phyloP scores from a whole-genome alignment of 2,329 filamentous ascomycete genomes.

The Fusarium aywerte region DNA sequence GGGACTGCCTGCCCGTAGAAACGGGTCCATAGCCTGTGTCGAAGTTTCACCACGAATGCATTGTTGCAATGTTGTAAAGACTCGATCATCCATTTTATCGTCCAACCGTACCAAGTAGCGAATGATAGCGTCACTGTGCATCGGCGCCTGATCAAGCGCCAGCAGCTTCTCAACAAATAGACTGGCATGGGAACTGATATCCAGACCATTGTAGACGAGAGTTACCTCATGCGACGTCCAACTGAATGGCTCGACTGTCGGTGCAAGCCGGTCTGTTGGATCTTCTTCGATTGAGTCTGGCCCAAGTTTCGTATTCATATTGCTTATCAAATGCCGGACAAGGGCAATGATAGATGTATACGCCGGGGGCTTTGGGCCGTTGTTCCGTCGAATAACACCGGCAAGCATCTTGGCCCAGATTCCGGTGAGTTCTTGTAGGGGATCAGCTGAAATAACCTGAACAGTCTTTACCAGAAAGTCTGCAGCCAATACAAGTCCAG shows the following conservation, averaged over 20 bases:
- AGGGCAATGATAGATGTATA: slow-evolving; percentile 66
- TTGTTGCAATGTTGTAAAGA: slow-evolving; percentile 64
- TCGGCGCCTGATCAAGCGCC: slow-evolving; percentile 66
- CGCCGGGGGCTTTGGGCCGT: slow-evolving; percentile 61
- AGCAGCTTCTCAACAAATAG: slow-evolving; percentile 76
- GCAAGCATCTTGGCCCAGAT: slow-evolving; percentile 68
- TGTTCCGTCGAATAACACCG: slow-evolving; percentile 61
- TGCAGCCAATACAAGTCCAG: slow-evolving; percentile 67
- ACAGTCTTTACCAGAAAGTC: slow-evolving; percentile 70
- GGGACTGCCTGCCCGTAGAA: slow-evolving; percentile 64
- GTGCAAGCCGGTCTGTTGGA: slow-evolving; percentile 53
- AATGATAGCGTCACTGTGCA: slow-evolving; percentile 66
- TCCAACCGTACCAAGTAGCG: slow-evolving; percentile 65
- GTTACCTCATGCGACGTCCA: slow-evolving; percentile 61
- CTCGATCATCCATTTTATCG: slow-evolving; percentile 59
- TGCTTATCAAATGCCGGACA: slow-evolving; percentile 57
- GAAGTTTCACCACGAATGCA: slow-evolving; percentile 61
- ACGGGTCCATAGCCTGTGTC: slow-evolving; percentile 62
- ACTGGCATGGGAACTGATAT: slow-evolving; percentile 50
- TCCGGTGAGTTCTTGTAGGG: slow-evolving; percentile 59
- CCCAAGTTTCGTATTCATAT: slow-evolving; percentile 55
- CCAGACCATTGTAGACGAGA: slow-evolving; percentile 56
- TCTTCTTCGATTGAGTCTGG: slow-evolving; percentile 53
- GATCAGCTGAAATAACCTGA: slow-evolving; percentile 70
- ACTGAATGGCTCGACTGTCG: slow-evolving; percentile 52